Conservation (phyloP, 495 filamentous ascomycete genomes). For the Aspergillus bridgeri region DNA sequence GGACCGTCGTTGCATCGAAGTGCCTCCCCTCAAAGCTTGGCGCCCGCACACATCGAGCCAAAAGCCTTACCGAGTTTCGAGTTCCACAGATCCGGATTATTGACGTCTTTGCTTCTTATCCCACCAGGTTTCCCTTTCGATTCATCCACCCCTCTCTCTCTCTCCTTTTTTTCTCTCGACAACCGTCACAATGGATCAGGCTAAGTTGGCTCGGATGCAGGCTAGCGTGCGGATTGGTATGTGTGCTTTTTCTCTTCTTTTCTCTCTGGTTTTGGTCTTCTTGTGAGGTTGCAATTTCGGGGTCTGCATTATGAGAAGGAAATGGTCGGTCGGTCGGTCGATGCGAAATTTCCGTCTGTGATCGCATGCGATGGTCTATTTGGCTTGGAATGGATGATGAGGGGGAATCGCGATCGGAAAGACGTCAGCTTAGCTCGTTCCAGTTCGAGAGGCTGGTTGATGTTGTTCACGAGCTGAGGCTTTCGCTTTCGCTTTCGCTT, state of each 20-base stretch:
- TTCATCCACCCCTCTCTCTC: slow-evolving; percentile 13
- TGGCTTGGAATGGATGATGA: neutral
- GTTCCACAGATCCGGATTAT: slow-evolving; percentile 14
- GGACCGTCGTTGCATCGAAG: neutral
- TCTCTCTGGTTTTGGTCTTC: neutral
- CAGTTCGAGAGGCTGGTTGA: neutral
- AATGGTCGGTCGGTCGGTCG: neutral
- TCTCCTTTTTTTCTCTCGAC: slow-evolving; percentile 19
- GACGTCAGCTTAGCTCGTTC: neutral
- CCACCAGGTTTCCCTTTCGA: slow-evolving; percentile 8
- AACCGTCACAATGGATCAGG: slow-evolving; percentile 51
- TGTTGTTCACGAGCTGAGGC: neutral
- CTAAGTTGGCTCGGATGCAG: slow-evolving; percentile 56
- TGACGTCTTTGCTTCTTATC: slow-evolving; percentile 10
- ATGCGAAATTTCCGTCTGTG: neutral
- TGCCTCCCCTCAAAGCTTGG: neutral
- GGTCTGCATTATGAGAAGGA: neutral
- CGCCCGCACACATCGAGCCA: slow-evolving; percentile 13
- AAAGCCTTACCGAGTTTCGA: slow-evolving; percentile 14
- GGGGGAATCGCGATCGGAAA: neutral
- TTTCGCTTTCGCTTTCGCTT: neutral
- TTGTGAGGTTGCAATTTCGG: neutral
- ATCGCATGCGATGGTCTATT: neutral
- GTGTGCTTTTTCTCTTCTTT: slow-evolving; percentile 23
- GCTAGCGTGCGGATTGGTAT: slow-evolving; percentile 55